Base-by-base conservation (phyloP, 805 yeast species). In the Kodamaea nitidulidarum region DNA sequence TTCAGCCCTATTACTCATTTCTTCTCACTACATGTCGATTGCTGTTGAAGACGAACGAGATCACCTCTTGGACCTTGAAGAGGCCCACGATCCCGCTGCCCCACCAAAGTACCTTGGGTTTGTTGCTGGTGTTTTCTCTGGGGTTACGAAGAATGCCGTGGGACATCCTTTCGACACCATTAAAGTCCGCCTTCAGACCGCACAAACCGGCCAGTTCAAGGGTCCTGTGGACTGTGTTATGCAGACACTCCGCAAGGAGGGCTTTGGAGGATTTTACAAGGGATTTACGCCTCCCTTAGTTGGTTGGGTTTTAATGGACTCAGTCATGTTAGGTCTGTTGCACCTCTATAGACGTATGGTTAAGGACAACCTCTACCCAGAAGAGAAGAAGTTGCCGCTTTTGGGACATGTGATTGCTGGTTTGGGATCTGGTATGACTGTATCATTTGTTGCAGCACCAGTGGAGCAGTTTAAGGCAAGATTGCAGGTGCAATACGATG, bases 121-220 rank as follows among this genome's bases (percentile, higher is more conserved):
- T 54, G 75, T 87, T 15, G 95, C 96, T 2, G 97, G 96, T 6
- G 78, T 84, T 53, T 84, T 84, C 54, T 81, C 91, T 0, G 97
- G 96, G 15, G 77, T 86, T 16, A 83, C 86, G 51, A 88, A 88
- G 56, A 84, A 88, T 50, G 80, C 83, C 1, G 96, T 88, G 7
- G 96, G 96, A 2, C 96, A 88, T 59, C 96, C 96, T 8, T 86
- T 88, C 50, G 96, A 88, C 58, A 85, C 96, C 1, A 80, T 88
- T 47, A 88, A 88, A 54, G 96, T 88, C 12, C 69, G 96, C 39
- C 66, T 88, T 38, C 96, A 88, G 52, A 80, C 88, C 7, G 72
- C 76, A 1, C 78, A 80, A 0, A 55, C 52, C 25, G 72, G 72
- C 10, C 66, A 80, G 36, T 87, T 86, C 67, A 79, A 68, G 38